These are phyloP conservation scores for Didymella segeticola DNA, from an alignment of 2,329 filamentous ascomycete genomes.

Conservation along the genomic window DNA sequence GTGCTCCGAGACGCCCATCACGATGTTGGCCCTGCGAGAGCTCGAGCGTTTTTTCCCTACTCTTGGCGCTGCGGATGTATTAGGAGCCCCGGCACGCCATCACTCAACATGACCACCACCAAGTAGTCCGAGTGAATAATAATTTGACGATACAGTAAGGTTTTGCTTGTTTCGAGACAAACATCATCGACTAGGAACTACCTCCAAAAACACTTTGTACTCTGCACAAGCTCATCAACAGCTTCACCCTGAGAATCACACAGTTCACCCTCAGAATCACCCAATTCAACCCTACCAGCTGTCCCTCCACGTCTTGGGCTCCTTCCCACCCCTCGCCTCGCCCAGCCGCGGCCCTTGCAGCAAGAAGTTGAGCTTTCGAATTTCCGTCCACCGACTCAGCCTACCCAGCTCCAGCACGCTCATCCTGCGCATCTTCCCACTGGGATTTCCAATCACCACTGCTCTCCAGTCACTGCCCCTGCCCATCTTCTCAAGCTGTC, in stretches of 20 bases:
- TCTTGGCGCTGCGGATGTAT: conserved; percentile 11
- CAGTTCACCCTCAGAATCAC: too few relatives aligned
- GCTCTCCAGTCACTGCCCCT: conserved; percentile 67
- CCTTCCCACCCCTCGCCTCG: conserved; percentile 17
- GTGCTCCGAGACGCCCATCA: conserved; percentile 5
- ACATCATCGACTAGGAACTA: too few relatives aligned
- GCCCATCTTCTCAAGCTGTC: conserved; percentile 51
- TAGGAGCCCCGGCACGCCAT: not conserved
- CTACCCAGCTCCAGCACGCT: conserved; percentile 73
- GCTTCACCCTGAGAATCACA: too few relatives aligned
- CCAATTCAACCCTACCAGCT: not conserved
- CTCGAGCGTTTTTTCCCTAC: conserved; percentile 14
- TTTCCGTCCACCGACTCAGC: conserved; percentile 76
- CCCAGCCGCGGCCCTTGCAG: conserved; percentile 32
- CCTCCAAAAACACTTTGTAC: too few relatives aligned
- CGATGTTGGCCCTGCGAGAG: conserved; percentile 3
- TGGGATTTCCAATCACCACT: conserved; percentile 74
- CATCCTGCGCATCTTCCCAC: conserved; percentile 71
- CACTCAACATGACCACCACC: not conserved
- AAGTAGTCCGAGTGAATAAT: too few relatives aligned
- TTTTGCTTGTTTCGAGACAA: not conserved
- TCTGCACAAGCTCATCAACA: not conserved
- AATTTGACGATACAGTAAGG: too few relatives aligned
- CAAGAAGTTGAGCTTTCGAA: conserved; percentile 58
- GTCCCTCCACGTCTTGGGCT: conserved; percentile 10